Conservation (phyloP, 257 asterid genomes). For the Apocynum venetum region DNA sequence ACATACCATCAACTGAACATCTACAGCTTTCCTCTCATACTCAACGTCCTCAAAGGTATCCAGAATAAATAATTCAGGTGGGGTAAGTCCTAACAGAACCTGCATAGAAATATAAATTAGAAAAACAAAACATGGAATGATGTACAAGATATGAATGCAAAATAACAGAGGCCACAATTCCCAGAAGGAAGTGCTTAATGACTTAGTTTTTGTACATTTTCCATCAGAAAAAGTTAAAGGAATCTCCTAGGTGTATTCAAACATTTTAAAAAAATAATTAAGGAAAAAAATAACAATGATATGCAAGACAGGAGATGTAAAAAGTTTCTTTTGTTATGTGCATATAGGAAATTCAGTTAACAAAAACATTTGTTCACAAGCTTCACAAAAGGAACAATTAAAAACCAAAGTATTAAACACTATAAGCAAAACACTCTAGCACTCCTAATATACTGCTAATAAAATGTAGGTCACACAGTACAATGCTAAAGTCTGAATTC, state of each 20-base stretch:
- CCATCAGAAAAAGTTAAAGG: neutral
- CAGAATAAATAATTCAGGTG: conserved; percentile 64
- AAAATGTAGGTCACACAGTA: no score
- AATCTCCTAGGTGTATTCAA: neutral
- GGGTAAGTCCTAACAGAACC: conserved; percentile 70
- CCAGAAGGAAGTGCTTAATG: neutral
- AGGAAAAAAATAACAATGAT: neutral
- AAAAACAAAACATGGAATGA: neutral
- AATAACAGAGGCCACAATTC: neutral
- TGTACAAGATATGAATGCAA: neutral
- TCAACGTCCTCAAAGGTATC: conserved; percentile 79
- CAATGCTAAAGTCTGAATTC: neutral
- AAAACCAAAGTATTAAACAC: neutral
- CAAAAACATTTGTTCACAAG: neutral
- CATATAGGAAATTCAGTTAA: neutral
- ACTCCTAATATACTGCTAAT: neutral
- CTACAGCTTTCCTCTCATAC: conserved; percentile 64
- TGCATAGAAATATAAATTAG: conserved; percentile 26
- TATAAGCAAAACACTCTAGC: neutral
- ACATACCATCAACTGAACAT: conserved; percentile 53
- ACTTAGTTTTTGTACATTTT: neutral
- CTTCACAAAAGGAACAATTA: no score
- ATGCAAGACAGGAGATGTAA: neutral
- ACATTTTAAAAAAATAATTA: neutral
- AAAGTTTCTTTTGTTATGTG: neutral